These are phyloP conservation scores for Bryoerythrophyllum caledonicum DNA, from an alignment of 225 moss, liverwort and hornwort genomes.

Conservation along the genomic window DNA sequence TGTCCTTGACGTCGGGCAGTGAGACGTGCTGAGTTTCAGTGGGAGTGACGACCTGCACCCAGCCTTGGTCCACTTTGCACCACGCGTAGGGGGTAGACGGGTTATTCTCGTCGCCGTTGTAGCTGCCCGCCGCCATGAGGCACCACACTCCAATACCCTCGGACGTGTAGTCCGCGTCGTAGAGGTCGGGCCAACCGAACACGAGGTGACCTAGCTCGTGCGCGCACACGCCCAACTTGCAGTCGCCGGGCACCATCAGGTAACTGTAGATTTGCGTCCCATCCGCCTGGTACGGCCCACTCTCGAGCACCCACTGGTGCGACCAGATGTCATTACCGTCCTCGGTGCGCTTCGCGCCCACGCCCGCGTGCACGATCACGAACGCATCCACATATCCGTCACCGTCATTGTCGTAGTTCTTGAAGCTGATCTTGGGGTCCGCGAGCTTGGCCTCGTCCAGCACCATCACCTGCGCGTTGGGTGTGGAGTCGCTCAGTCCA, in stretches of 20 bases:
- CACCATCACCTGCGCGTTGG: conserved; percentile 35
- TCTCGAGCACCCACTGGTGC: conserved; percentile 32
- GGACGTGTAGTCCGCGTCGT: conserved; percentile 42
- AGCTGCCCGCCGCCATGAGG: conserved; percentile 48
- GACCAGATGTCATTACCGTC: conserved; percentile 43
- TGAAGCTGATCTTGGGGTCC: conserved; percentile 20
- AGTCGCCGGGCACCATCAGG: conserved; percentile 36
- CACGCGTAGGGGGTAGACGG: conserved; percentile 49
- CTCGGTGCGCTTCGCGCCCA: conserved; percentile 34
- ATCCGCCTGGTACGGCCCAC: conserved; percentile 33
- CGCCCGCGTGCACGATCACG: conserved; percentile 45
- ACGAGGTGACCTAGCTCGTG: conserved; percentile 49
- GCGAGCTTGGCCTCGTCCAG: conserved; percentile 32
- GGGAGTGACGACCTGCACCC: conserved; percentile 39
- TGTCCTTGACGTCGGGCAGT: conserved; percentile 30
- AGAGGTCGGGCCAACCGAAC: conserved; percentile 51
- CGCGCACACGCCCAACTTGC: conserved; percentile 47
- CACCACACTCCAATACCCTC: conserved; percentile 43
- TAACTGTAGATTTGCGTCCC: conserved; percentile 45
- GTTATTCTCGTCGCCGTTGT: conserved; percentile 44
- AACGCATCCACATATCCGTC: conserved; percentile 50
- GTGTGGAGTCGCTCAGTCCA: conserved; percentile 1
- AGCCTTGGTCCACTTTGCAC: conserved; percentile 49
- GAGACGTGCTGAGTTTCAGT: not conserved
- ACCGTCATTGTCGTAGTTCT: conserved; percentile 39